A percentile compares a stretch with the other conserved stretches of the same genome.
Evolutionary conservation across 305 asterid genomes (phyloP).

Genomic region (Monarda citriodora): DNA sequence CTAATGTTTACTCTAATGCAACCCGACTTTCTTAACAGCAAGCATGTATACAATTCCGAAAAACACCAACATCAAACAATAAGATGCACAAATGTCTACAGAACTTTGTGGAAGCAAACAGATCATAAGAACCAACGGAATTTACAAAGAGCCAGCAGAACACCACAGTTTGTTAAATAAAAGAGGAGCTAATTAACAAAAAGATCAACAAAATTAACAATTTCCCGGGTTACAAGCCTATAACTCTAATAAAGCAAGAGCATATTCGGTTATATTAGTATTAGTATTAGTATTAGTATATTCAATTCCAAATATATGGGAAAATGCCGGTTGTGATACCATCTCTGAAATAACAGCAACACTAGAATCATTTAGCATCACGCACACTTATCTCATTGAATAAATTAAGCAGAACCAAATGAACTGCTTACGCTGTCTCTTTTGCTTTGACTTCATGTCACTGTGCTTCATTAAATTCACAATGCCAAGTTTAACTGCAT

Average conservation of each 20-base stretch:
- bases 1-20: too few relatives aligned
- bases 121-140: not conserved
- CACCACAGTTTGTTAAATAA: conserved; percentile 1
- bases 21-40: too few relatives aligned
- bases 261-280: not conserved
- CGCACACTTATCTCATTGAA: conserved; percentile 8
- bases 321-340: not conserved
- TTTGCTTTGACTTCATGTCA: not conserved
- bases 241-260: conserved; percentile 7
- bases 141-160: not conserved
- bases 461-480: too few relatives aligned
- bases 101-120: not conserved
- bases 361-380: not conserved
- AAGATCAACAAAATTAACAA: not conserved
- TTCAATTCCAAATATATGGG: not conserved
- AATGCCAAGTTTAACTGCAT: not conserved
- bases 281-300: too few relatives aligned
- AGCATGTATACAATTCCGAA: not conserved
- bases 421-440: conserved; percentile 31
- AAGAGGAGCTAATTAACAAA: not conserved
- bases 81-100: not conserved
- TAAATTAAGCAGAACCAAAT: conserved; percentile 16
- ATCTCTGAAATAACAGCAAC: not conserved
- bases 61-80: conserved; percentile 1
- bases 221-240: not conserved